A percentile compares a stretch with the other conserved stretches of the same genome.
Evolutionary conservation across 108 stramenopile species (phyloP).

Genomic region (Cyclotella sp.): DNA sequence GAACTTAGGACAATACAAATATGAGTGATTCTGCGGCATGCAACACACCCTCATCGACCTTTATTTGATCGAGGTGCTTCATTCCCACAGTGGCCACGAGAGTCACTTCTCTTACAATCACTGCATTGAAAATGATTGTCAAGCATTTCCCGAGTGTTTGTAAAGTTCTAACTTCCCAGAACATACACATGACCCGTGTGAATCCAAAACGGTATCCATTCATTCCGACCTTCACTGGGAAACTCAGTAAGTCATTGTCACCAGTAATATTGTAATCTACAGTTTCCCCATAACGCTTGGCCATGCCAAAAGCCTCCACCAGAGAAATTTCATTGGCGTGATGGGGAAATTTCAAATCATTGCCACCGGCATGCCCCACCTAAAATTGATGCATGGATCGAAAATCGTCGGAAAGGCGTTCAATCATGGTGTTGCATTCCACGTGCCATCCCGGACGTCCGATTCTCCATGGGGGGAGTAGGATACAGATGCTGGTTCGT

Average conservation of each 20-base stretch:
- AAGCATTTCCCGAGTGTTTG: constrained; percentile 84
- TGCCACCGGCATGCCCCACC: constrained; percentile 94
- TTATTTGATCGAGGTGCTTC: constrained; percentile 33
- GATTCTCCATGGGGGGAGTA: constrained; percentile 94
- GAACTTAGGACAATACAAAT: constrained; percentile 47
- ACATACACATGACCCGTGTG: constrained; percentile 99
- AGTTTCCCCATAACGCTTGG: not conserved
- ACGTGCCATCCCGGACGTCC: constrained; percentile 99
- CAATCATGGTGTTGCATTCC: constrained; percentile 97
- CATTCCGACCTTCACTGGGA: not conserved
- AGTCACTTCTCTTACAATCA: constrained; percentile 61
- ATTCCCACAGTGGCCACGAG: constrained; percentile 54
- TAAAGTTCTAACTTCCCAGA: constrained; percentile 96
- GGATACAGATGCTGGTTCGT: constrained; percentile 52
- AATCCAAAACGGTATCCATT: constrained; percentile 98
- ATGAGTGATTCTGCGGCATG: constrained; percentile 56
- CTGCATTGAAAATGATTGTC: constrained; percentile 40
- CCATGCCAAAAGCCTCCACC: constrained; percentile 68
- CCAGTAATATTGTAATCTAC: no score
- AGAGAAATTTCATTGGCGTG: constrained; percentile 99
- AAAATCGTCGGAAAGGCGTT: constrained; percentile 38
- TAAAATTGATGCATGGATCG: constrained; percentile 60
- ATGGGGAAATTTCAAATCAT: constrained; percentile 99
- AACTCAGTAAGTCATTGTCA: not conserved
- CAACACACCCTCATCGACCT: not conserved